Base-by-base conservation (phyloP, 805 yeast species). In the Yamadazyma takamatsuzukensis region DNA sequence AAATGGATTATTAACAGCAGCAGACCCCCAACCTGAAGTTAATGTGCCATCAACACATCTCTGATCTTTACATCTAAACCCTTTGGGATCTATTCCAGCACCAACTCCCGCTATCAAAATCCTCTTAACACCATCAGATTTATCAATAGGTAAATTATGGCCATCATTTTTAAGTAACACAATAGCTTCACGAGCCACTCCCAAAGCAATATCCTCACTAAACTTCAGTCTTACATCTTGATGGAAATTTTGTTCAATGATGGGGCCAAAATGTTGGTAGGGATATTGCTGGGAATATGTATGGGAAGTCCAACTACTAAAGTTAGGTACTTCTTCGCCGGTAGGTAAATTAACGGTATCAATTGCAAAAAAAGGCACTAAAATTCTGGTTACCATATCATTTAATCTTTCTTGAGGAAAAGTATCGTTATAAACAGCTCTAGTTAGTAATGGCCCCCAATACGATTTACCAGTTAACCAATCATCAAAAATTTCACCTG, bases 1-100 rank as follows among this genome's bases (percentile, higher is more conserved):
- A 47, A 59, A 74, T 2, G 80, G 78, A 26, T 74, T 69, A 41
- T 65, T 70, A 11, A 70, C 79, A 8, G 78, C 63, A 0, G 81
- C 77, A 4, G 83, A 77, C 0, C 84, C 85, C 79, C 83, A 75
- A 10, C 83, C 83, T 18, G 72, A 63, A 21, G 74, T 70, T 25
- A 78, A 47, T 2, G 74, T 68, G 2, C 84, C 85, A 36, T 71
- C 66, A 8, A 61, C 61, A 39, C 76, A 68, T 29, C 62, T 64
- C 47, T 71, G 75, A 47, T 76, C 81, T 37, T 62, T 68, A 35
- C 76, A 70, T 42, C 70, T 73, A 41, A 72, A 65, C 0, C 83
- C 83, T 27, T 61, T 55, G 0, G 74, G 64, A 39, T 68, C 72
- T 2, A 68, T 54, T 2, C 70, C 71, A 3, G 81, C 80, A 2